Percentiles rank a stretch among this genome's conserved stretches.
Conservation (phyloP, 2,329 filamentous ascomycete species). For the Cordyceps tenuipes region DNA sequence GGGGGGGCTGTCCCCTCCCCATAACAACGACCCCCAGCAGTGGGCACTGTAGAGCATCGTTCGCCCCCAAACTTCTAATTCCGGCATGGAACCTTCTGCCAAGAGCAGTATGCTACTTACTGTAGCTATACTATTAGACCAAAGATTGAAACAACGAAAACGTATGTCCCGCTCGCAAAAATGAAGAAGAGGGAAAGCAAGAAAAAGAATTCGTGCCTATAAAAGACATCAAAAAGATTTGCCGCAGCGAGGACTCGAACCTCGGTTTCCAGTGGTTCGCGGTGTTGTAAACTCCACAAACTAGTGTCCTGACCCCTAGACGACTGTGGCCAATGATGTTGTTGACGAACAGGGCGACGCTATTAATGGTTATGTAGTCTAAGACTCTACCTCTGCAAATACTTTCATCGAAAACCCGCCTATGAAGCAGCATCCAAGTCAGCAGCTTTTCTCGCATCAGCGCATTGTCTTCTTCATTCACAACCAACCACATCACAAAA, state of each 20-base stretch:
- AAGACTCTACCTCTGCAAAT: background rate
- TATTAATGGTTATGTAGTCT: background rate
- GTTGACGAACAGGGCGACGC: background rate
- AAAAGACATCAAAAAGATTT: slow-evolving; percentile 1
- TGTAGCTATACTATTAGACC: no score
- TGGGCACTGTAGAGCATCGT: no score
- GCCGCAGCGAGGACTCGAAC: slow-evolving; percentile 21
- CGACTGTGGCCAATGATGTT: slow-evolving; percentile 17
- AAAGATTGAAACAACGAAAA: background rate
- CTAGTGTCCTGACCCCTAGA: slow-evolving; percentile 24
- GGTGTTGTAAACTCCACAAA: slow-evolving; percentile 19
- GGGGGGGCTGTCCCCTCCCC: no score
- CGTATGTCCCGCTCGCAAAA: background rate
- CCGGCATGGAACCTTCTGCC: background rate
- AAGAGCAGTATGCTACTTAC: no score
- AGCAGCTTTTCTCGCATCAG: background rate
- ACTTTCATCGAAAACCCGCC: no score
- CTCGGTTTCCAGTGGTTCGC: slow-evolving; percentile 22
- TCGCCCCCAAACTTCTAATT: no score
- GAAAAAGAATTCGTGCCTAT: background rate
- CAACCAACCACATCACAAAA: background rate
- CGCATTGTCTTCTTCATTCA: background rate
- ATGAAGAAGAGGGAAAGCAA: background rate
- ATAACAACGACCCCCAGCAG: no score
- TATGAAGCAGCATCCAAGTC: no score